Evolutionary conservation across 306 rosid species (phyloP), one percentile per base, ranked within the genome.

Genomic region (Cicer chorassanicum): DNA sequence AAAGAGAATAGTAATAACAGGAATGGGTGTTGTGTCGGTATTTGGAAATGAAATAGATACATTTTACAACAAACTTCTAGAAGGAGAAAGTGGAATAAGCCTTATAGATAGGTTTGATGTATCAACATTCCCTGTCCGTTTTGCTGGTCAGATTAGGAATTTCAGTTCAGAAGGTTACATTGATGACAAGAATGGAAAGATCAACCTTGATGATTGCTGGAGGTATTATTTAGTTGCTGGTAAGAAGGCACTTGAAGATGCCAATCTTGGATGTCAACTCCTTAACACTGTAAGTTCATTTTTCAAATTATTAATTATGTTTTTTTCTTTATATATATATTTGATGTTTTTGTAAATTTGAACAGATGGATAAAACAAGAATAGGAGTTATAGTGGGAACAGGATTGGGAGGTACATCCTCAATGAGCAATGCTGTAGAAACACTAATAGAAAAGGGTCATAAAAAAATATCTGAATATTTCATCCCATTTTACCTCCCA

Each of bases 21-120:
- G 96, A 59, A 88, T 83, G 91, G 96, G 96, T 8, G 82, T 90
- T 9, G 96, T 86, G 44, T 86, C 96, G 2, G 89, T 85, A 18
- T 88, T 88, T 74, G 96, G 96, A 7, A 86, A 65, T 78, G 89
- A 84, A 45, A 78, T 89, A 72, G 88, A 82, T 19, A 50, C 80
- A 44, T 81, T 83, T 80, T 89, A 90, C 83, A 64, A 80, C 80
- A 85, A 80, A 36, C 93, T 90, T 53, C 87, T 90, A 1, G 90
- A 86, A 46, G 96, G 96, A 65, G 82, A 84, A 72, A 90, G 96
- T 83, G 96, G 96, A n/a, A 90, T 90, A 68, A 88, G 86, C 78
- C 55, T 72, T 8, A 88, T 90, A 21, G 93, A 90, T 18, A 80
- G 82, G 77, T 90, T 90, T 70, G 93, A 90, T 77, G 85, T 87